Evolutionary conservation across 768 basidiomycete species (phyloP).

Genomic region (Lepiota brunneoincarnata): DNA sequence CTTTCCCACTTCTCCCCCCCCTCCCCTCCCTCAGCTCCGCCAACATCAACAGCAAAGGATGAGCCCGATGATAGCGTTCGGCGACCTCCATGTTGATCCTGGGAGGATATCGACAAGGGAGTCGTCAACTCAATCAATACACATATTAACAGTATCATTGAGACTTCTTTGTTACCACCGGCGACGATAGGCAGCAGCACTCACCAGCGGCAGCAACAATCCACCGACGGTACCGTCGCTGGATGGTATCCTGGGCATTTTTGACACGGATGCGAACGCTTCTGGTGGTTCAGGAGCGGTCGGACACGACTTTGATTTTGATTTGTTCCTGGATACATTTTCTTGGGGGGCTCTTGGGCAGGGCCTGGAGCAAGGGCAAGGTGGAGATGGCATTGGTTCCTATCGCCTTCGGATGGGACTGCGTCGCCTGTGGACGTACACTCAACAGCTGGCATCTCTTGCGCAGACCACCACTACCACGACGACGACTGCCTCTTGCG

Average conservation of each 20-base stretch:
- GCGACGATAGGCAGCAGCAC: background rate
- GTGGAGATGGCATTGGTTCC: conserved; percentile 14
- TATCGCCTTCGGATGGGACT: conserved; percentile 19
- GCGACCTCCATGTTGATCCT: conserved; percentile 32
- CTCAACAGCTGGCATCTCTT: conserved; percentile 22
- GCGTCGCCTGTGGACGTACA: conserved; percentile 21
- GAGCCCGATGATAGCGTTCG: conserved; percentile 17
- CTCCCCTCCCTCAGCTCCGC: conserved; percentile 8
- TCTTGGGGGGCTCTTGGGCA: conserved; percentile 6
- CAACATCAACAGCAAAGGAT: background rate
- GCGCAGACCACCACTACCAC: conserved; percentile 12
- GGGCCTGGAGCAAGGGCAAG: background rate
- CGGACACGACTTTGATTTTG: conserved; percentile 25
- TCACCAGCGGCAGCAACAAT: background rate
- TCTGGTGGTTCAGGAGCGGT: background rate
- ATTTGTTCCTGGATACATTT: too few species aligned
- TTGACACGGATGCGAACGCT: background rate
- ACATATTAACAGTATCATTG: conserved; percentile 70
- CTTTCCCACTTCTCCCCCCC: conserved; percentile 11
- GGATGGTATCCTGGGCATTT: background rate
- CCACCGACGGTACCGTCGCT: background rate
- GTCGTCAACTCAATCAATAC: conserved; percentile 68
- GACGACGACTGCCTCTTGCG: conserved; percentile 1
- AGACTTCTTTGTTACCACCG: conserved; percentile 20
- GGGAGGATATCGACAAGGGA: conserved; percentile 64